phyloP scores from a whole-genome alignment of 192 early-diverging fungal species.

The Funneliformis mosseae region DNA sequence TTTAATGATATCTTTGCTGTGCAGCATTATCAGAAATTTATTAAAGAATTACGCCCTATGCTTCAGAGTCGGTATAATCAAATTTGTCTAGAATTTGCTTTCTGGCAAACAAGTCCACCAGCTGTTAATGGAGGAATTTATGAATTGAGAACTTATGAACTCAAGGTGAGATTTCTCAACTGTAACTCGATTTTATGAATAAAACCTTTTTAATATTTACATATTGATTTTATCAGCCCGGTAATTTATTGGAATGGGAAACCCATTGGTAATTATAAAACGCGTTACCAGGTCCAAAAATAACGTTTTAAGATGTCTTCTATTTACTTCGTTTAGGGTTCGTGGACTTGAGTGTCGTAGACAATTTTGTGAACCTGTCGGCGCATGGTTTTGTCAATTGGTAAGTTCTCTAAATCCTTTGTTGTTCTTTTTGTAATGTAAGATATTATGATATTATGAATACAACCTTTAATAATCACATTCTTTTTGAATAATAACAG shows the following conservation, averaged over 20 bases:
- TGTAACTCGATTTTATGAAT: neutral
- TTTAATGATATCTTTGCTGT: neutral
- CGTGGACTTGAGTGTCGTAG: constrained; percentile 84
- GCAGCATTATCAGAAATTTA: constrained; percentile 65
- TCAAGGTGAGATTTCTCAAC: constrained; percentile 55
- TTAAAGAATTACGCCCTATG: constrained; percentile 69
- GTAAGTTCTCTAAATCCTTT: neutral
- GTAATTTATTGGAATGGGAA: constrained; percentile 91
- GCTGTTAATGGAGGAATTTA: constrained; percentile 81
- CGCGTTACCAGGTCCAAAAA: neutral
- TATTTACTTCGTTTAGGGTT: constrained; percentile 49
- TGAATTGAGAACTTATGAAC: constrained; percentile 85
- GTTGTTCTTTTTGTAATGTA: neutral
- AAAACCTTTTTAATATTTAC: no score
- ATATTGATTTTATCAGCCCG: constrained; percentile 61
- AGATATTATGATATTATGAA: neutral
- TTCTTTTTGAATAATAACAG: neutral
- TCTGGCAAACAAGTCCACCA: constrained; percentile 84
- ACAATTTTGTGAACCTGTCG: constrained; percentile 89
- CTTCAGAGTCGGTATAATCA: constrained; percentile 75
- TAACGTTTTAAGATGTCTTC: neutral
- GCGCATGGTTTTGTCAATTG: constrained; percentile 95
- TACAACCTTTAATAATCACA: neutral
- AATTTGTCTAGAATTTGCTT: constrained; percentile 90
- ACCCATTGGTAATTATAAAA: constrained; percentile 64